Percentiles rank a stretch among this genome's conserved stretches.
Evolutionary conservation across 192 early-diverging fungal species (phyloP).

Genomic region (Gamsiella multidivaricata): DNA sequence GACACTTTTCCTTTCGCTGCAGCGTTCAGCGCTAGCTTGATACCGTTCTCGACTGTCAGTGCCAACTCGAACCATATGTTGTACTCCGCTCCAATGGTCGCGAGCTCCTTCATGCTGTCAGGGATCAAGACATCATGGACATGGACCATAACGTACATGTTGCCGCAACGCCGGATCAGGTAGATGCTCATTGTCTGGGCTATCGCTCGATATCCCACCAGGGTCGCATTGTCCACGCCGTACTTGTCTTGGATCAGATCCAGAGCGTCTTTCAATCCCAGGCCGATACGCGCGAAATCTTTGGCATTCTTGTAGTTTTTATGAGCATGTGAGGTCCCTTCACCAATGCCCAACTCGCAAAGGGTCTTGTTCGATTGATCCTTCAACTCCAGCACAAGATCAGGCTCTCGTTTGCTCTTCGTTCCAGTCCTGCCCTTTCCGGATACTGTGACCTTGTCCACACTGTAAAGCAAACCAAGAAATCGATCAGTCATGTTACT

Average conservation of each 20-base stretch:
- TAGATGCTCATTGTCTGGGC: constrained; percentile 21
- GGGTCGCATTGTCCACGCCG: constrained; percentile 5
- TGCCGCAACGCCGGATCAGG: constrained; percentile 10
- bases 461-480: constrained; percentile 16
- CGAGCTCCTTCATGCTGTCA: constrained; percentile 14
- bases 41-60: constrained; percentile 14
- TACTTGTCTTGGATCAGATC: constrained; percentile 34
- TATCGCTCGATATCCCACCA: constrained; percentile 27
- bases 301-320: constrained; percentile 27
- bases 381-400: constrained; percentile 24
- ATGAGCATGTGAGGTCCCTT: constrained; percentile 3
- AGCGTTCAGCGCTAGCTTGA: constrained; percentile 8
- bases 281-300: constrained; percentile 22
- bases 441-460: constrained; percentile 13
- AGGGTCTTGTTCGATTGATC: constrained; percentile 18
- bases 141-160: constrained; percentile 23
- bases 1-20: constrained; percentile 15
- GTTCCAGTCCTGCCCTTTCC: constrained; percentile 10
- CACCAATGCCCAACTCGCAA: constrained; percentile 15
- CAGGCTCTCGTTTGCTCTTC: constrained; percentile 12
- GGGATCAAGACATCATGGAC: constrained; percentile 18
- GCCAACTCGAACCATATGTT: constrained; percentile 23
- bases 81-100: constrained; percentile 7
- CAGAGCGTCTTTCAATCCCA: constrained; percentile 22
- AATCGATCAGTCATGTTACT: background rate